A percentile compares a stretch with the other conserved stretches of the same genome.
Conservation (phyloP, 345 rosid genomes). For the Corchorus olitorius region DNA sequence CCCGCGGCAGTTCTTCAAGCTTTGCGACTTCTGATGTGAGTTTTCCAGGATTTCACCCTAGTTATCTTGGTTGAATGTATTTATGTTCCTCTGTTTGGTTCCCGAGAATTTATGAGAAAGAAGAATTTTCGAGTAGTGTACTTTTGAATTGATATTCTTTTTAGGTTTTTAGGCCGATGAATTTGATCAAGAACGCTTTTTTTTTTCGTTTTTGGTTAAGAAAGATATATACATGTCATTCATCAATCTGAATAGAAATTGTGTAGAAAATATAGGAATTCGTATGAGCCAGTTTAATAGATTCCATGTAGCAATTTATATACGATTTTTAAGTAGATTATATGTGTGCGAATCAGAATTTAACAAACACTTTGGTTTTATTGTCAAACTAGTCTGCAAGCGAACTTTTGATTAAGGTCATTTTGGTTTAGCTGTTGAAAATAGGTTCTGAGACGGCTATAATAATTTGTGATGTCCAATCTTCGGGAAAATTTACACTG, state of each 20-base stretch:
- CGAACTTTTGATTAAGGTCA: not conserved
- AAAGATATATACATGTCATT: not conserved
- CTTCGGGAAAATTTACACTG: no score
- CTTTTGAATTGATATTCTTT: not conserved
- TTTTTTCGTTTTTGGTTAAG: not conserved
- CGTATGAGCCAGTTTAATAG: not conserved
- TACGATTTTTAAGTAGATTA: not conserved
- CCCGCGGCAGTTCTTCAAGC: no score
- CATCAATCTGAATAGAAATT: not conserved
- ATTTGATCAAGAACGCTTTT: not conserved
- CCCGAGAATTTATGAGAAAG: not conserved
- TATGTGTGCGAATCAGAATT: not conserved
- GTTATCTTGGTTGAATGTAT: not conserved
- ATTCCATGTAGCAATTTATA: not conserved
- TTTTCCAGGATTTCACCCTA: not conserved
- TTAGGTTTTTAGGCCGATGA: not conserved
- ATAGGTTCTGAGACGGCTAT: no score
- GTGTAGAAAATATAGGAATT: not conserved
- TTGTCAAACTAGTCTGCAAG: not conserved
- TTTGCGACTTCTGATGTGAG: not conserved
- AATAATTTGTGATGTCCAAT: no score
- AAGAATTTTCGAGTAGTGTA: not conserved
- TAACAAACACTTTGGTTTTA: not conserved
- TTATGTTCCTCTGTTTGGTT: not conserved
- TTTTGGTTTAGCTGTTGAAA: no score